Evolutionary conservation across 768 basidiomycete species (phyloP).

Genomic region (Amyloporia xantha): DNA sequence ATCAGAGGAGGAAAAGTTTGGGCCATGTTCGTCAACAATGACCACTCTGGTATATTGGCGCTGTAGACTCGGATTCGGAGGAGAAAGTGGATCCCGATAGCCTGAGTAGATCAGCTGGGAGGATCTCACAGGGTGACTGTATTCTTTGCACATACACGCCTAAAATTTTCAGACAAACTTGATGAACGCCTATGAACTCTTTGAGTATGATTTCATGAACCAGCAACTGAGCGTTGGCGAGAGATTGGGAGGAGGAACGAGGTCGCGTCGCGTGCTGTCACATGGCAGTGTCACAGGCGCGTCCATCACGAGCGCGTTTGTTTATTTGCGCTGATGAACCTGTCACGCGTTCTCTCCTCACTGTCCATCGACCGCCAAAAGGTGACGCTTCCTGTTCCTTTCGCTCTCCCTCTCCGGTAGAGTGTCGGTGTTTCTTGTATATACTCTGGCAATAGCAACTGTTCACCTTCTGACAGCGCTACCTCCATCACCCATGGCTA

Average conservation of each 20-base stretch:
- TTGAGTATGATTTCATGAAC: no score
- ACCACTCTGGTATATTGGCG: no score
- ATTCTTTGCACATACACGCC: no score
- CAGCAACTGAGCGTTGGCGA: no score
- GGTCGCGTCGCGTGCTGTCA: constrained; percentile 1
- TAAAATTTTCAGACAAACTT: no score
- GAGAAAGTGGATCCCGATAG: no score
- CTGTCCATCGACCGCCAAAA: no score
- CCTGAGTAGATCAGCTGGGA: no score
- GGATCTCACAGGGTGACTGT: no score
- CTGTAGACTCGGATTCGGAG: no score
- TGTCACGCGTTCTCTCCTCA: constrained; percentile 1
- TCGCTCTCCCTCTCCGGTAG: neutral
- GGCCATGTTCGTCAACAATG: neutral
- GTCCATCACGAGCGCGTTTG: constrained; percentile 5
- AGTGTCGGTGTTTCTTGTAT: constrained; percentile 15
- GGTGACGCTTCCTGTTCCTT: constrained; percentile 1
- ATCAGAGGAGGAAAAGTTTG: neutral
- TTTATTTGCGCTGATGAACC: constrained; percentile 15
- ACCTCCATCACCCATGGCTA: constrained; percentile 45
- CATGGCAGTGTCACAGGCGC: constrained; percentile 1
- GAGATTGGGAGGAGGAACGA: neutral
- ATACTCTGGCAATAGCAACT: constrained; percentile 7
- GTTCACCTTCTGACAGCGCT: constrained; percentile 5
- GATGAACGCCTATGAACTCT: no score